Conservation (phyloP, 257 asterid genomes). For the Apocynum venetum region DNA sequence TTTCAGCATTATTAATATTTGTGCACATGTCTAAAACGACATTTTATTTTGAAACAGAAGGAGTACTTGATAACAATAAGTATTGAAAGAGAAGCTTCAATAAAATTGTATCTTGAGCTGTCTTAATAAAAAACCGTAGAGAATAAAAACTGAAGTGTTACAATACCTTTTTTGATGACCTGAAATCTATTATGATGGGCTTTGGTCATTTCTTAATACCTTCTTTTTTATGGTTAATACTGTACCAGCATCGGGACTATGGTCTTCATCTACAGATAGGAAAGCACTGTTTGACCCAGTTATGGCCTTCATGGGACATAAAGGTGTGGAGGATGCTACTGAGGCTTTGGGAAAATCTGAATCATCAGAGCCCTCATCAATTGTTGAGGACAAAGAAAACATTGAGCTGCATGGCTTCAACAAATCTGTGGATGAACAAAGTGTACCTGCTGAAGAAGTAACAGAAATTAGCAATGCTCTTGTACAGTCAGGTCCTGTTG, state of each 20-base stretch:
- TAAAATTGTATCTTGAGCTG: not conserved
- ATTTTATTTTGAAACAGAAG: too few species aligned
- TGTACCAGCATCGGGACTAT: conserved; percentile 58
- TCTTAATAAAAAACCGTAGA: not conserved
- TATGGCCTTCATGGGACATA: conserved; percentile 72
- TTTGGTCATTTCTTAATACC: conserved; percentile 10
- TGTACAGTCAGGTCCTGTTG: conserved; percentile 34
- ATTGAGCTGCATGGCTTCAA: conserved; percentile 32
- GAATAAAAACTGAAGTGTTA: not conserved
- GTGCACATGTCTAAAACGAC: too few species aligned
- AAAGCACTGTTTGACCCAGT: conserved; percentile 68
- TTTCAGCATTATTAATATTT: too few species aligned
- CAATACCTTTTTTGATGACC: not conserved
- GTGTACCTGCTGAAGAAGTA: conserved; percentile 34
- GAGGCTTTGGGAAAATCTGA: conserved; percentile 42
- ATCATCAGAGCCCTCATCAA: conserved; percentile 30
- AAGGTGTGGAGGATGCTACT: conserved; percentile 39
- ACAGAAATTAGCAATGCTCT: conserved; percentile 35
- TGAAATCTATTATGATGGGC: not conserved
- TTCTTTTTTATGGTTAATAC: conserved; percentile 16
- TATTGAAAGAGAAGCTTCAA: not conserved
- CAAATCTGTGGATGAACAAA: conserved; percentile 29
- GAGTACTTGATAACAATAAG: not conserved
- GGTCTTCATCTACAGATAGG: conserved; percentile 66
- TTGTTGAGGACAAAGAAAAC: conserved; percentile 29